These are phyloP conservation scores for Ustilago loliicola DNA, from an alignment of 1,284 basidiomycete genomes.

Conservation along the genomic window DNA sequence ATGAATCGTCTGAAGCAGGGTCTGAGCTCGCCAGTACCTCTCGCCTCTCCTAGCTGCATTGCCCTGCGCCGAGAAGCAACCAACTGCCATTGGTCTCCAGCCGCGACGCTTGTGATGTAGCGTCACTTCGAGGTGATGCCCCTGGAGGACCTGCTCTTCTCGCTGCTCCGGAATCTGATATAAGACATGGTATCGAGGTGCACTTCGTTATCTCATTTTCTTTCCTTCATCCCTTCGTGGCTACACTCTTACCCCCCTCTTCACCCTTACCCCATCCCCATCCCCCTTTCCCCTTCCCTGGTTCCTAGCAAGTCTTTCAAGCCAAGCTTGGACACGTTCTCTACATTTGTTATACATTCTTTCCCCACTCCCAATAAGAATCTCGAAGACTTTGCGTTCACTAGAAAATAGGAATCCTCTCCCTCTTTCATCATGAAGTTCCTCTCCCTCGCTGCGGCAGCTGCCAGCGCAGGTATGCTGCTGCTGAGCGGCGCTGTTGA, in stretches of 20 bases:
- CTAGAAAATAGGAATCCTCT: neutral
- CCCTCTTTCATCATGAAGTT: conserved; percentile 30
- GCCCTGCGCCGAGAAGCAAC: neutral
- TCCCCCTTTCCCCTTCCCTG: neutral
- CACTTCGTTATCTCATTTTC: neutral
- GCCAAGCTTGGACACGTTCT: conserved; percentile 3
- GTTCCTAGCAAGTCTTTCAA: neutral
- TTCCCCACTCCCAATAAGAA: neutral
- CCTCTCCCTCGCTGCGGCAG: conserved; percentile 45
- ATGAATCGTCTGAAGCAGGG: neutral
- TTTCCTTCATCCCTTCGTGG: conserved; percentile 17
- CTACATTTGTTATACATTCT: conserved; percentile 8
- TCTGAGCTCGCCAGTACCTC: conserved; percentile 6
- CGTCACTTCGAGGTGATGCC: neutral
- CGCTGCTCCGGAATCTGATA: conserved; percentile 1
- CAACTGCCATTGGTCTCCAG: neutral
- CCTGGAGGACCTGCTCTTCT: neutral
- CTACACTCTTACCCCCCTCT: conserved; percentile 4
- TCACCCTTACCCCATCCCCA: conserved; percentile 4
- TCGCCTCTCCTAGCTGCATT: neutral
- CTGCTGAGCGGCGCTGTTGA: conserved; percentile 26
- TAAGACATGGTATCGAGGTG: conserved; percentile 1
- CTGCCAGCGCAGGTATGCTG: conserved; percentile 40
- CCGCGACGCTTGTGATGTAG: neutral
- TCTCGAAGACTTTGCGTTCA: neutral